Percentiles rank a stretch among this genome's conserved stretches.
Conservation (phyloP, 192 early-diverging fungal species). For the Geranomyces michiganensis region DNA sequence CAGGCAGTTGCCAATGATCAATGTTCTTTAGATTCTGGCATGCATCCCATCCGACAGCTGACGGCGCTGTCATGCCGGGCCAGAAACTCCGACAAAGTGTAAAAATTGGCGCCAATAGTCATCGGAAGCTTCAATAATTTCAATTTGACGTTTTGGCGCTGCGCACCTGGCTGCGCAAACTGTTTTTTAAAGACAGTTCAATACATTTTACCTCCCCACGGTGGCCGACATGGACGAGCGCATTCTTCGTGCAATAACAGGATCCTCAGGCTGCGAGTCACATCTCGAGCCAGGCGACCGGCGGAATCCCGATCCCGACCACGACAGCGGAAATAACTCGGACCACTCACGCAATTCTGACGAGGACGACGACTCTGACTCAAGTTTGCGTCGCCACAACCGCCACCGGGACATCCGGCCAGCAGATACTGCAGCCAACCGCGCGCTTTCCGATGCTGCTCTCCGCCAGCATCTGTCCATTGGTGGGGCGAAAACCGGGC, state of each 20-base stretch:
- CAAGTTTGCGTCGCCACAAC: background rate
- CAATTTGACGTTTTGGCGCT: too few species aligned
- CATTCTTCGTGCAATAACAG: conserved; percentile 25
- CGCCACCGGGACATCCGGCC: background rate
- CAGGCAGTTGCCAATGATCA: too few species aligned
- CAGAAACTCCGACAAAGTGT: too few species aligned
- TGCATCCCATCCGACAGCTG: too few species aligned
- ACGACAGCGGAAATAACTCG: background rate
- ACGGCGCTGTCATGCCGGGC: too few species aligned
- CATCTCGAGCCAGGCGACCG: conserved; percentile 35
- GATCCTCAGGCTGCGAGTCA: conserved; percentile 4
- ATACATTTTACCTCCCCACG: background rate
- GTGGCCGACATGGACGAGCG: conserved; percentile 32
- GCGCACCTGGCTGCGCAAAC: too few species aligned
- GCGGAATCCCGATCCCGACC: background rate
- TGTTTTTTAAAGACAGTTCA: too few species aligned
- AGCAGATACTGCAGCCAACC: conserved; percentile 23
- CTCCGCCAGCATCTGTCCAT: conserved; percentile 44
- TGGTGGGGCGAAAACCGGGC: conserved; percentile 56
- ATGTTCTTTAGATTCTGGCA: too few species aligned
- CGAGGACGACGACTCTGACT: background rate
- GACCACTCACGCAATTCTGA: background rate
- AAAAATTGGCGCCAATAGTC: too few species aligned
- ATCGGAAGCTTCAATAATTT: too few species aligned
- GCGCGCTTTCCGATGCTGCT: conserved; percentile 33